Base-by-base conservation (phyloP, 1,139 yeast genomes). In the Yamadazyma dushanensis region DNA sequence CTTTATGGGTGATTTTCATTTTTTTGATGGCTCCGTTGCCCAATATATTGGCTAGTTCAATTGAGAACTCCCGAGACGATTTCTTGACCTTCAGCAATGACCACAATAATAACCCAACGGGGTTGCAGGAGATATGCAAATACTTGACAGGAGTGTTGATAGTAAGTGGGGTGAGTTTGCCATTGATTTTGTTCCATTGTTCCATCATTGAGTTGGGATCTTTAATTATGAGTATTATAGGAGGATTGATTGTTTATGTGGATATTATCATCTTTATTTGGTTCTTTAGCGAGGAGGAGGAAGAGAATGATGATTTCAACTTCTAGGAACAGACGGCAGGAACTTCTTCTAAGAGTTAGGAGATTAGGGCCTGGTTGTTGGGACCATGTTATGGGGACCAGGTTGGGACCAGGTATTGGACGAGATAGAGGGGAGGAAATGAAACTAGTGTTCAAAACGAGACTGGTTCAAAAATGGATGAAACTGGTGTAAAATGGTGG, bases 1-100 rank as follows among this genome's bases (percentile, higher is more conserved):
- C 92, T 31, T 61, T 84, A 36, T 78, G 81, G 66, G 90, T 81
- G 39, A 77, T 80, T 21, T 66, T 69, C 21, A 71, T 83, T 37
- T 83, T 83, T 56, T 66, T 83, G 34, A 39, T 79, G 30, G 92
- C 92, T 2, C 90, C 94, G 16, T 59, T 83, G 36, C 92, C 90
- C 20, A 83, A 83, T 53, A 46, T 56, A 66, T 32, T 75, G 59
- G 59, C 72, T 56, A 50, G 65, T 38, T 56, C 69, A 4, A 59
- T 70, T 19, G 78, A 58, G 49, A 67, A 46, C 56, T 66, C 59
- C 49, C 61, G 66, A 55, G 73, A 72, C 57, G 85, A 80, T 53
- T 82, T 82, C 54, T 73, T 82, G 63, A 78, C 83, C 7, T 85
- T 81, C 48, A 73, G 80, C 39, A 68, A 64, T 45, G 70, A 64